These are phyloP conservation scores for Paraphaeosphaeria sporulosa DNA, from an alignment of 2,329 filamentous ascomycete genomes.

Conservation along the genomic window DNA sequence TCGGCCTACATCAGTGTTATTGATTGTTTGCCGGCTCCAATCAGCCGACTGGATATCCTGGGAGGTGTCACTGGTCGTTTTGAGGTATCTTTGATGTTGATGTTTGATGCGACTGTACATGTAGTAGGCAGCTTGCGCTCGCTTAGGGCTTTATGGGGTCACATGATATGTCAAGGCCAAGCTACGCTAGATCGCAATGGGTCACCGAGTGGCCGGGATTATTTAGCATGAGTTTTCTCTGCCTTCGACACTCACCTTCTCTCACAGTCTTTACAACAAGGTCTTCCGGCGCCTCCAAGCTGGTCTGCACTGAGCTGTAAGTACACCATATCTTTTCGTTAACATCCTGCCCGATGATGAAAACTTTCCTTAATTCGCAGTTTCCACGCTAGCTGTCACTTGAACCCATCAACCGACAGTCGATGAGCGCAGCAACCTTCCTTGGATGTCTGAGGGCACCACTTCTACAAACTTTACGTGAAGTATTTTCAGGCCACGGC, in stretches of 20 bases:
- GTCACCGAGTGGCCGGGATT: not conserved
- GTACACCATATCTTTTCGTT: not conserved
- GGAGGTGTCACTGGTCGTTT: not conserved
- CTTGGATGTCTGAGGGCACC: slow-evolving; percentile 34
- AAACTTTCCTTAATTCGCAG: slow-evolving; percentile 35
- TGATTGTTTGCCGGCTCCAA: not conserved
- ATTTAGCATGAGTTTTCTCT: slow-evolving; percentile 6
- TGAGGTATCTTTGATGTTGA: not conserved
- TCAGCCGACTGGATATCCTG: not conserved
- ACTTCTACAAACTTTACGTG: not conserved
- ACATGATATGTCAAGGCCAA: not conserved
- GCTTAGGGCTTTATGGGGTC: not conserved
- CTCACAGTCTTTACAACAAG: not conserved
- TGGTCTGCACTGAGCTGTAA: slow-evolving; percentile 2
- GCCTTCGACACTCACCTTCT: not conserved
- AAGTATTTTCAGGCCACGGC: not conserved
- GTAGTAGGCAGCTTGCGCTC: not conserved
- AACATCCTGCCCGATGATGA: slow-evolving; percentile 21
- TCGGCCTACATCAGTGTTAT: not conserved
- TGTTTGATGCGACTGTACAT: not conserved
- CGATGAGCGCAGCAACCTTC: slow-evolving; percentile 32
- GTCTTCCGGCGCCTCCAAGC: not conserved
- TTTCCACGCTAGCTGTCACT: slow-evolving; percentile 33
- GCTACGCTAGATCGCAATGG: not conserved
- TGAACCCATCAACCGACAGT: slow-evolving; percentile 21